A percentile compares a stretch with the other conserved stretches of the same genome.
phyloP scores from a whole-genome alignment of 805 yeast genomes.

The Wickerhamiella musiphila region DNA sequence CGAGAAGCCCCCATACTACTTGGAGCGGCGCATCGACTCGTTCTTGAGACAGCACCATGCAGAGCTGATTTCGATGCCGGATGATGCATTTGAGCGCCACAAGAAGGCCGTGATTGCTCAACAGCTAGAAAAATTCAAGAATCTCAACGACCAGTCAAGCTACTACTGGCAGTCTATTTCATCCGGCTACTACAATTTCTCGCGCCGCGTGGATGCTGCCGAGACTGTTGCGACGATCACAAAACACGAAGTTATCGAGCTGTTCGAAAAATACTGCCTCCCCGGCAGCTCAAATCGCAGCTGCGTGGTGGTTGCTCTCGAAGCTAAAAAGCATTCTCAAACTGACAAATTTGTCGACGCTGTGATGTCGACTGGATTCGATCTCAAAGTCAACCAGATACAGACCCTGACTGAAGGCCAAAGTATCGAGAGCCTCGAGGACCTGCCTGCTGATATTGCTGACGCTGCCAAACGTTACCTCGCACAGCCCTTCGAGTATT shows the following conservation, averaged over 20 bases:
- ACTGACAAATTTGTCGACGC: no score
- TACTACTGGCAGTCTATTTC: slow-evolving; percentile 51
- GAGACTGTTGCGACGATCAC: slow-evolving; percentile 34
- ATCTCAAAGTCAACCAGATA: no score
- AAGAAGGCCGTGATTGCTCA: slow-evolving; percentile 49
- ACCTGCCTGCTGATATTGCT: no score
- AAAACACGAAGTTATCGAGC: slow-evolving; percentile 38
- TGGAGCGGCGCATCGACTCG: slow-evolving; percentile 58
- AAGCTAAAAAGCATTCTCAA: slow-evolving; percentile 33
- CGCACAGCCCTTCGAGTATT: no score
- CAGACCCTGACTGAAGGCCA: no score
- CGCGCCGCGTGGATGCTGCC: slow-evolving; percentile 39
- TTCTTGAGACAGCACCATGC: slow-evolving; percentile 36
- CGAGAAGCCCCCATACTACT: slow-evolving; percentile 55
- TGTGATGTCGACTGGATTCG: no score
- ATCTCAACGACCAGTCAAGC: slow-evolving; percentile 56
- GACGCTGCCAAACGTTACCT: no score
- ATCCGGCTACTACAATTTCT: slow-evolving; percentile 66
- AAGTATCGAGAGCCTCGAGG: no score
- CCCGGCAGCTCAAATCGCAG: slow-evolving; percentile 23
- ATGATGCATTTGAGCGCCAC: slow-evolving; percentile 50
- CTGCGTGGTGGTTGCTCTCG: slow-evolving; percentile 42
- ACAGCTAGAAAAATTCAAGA: slow-evolving; percentile 56
- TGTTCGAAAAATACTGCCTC: slow-evolving; percentile 32
- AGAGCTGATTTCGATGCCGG: slow-evolving; percentile 33